A percentile compares a stretch with the other conserved stretches of the same genome.
phyloP scores from a whole-genome alignment of 768 basidiomycete genomes.

The Termitomyces sp. region DNA sequence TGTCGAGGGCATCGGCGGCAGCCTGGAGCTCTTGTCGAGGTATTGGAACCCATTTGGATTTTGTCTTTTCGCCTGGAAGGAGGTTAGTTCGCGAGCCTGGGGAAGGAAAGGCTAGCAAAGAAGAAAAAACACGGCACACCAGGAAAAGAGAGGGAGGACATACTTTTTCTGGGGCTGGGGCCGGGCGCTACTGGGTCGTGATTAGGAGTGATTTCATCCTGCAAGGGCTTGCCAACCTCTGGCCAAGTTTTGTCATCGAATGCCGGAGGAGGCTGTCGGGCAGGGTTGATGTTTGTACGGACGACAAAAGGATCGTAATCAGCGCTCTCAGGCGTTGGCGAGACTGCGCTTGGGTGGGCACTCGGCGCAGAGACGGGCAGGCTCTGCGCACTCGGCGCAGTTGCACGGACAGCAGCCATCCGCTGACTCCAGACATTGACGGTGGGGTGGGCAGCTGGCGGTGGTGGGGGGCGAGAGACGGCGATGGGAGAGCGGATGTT shows the following conservation, averaged over 20 bases:
- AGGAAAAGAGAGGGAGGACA: constrained; percentile 7
- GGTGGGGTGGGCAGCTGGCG: constrained; percentile 8
- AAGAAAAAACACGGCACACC: not conserved
- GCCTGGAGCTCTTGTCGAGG: constrained; percentile 52
- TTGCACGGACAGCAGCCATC: constrained; percentile 20
- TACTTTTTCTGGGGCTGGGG: constrained; percentile 20
- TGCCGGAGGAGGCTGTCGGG: constrained; percentile 17
- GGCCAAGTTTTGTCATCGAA: constrained; percentile 40
- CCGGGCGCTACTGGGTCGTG: constrained; percentile 6
- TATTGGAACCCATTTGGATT: constrained; percentile 62
- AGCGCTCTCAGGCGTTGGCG: constrained; percentile 5
- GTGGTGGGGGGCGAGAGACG: not conserved
- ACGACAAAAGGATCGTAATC: constrained; percentile 43
- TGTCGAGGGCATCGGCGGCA: constrained; percentile 35
- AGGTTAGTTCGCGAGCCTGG: not conserved
- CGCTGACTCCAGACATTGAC: constrained; percentile 27
- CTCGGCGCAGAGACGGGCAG: constrained; percentile 8
- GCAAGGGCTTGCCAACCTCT: constrained; percentile 31
- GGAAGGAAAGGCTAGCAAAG: not conserved
- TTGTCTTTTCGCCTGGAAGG: constrained; percentile 45
- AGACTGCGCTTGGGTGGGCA: constrained; percentile 8
- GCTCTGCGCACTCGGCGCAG: not conserved
- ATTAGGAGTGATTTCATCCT: constrained; percentile 5
- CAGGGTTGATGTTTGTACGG: constrained; percentile 21
- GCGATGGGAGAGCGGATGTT: constrained; percentile 23